Evolutionary conservation across 768 basidiomycete genomes (phyloP), one percentile per base, ranked within the genome.

Genomic region (Boletus eberwhitei): DNA sequence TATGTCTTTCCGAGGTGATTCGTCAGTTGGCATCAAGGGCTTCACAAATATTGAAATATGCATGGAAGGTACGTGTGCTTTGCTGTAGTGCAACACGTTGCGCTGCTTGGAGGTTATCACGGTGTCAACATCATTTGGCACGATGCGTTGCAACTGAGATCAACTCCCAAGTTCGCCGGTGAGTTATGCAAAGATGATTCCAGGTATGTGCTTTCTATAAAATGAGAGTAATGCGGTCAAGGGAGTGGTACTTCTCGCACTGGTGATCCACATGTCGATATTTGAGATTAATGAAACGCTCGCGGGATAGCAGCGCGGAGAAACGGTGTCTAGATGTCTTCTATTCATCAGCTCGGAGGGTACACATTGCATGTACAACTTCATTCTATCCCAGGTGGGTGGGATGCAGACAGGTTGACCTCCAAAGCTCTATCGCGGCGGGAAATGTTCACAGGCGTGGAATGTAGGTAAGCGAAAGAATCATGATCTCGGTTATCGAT

Each of bases 381-480:
- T 48, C 41, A 31, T 42, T 47, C 9, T 17, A 22, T 45, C 14
- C 24, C 17, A 29, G 36, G 32, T 22, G 43, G 38, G 32, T n/a
- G 13, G 8, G 24, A 39, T 45, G 16, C 12, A 19, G n/a, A 22
- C 6, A 39, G 35, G 34, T 39, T 14, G 9, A 13, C 22, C 7
- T 16, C 38, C 11, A 4, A 13, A 5, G 31, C 5, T 13, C 4
- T 14, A 19, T 22, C 21, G 11, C 13, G 5, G 38, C n/a, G 17
- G 39, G 31, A 47, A 42, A 22, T n/a, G 14, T 43, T 59, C 40
- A 11, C 45, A 48, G 34, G 51, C 17, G 12, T 45, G n/a, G 16
- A 39, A 35, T 19, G 19, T 5, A 39, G 50, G 60, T 41, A 60
- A 50, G 57, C 42, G 44, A 59, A 47, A 36, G 41, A 57, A 54